Base-by-base conservation (phyloP, 1,284 basidiomycete genomes). In the Tilletia indica region DNA sequence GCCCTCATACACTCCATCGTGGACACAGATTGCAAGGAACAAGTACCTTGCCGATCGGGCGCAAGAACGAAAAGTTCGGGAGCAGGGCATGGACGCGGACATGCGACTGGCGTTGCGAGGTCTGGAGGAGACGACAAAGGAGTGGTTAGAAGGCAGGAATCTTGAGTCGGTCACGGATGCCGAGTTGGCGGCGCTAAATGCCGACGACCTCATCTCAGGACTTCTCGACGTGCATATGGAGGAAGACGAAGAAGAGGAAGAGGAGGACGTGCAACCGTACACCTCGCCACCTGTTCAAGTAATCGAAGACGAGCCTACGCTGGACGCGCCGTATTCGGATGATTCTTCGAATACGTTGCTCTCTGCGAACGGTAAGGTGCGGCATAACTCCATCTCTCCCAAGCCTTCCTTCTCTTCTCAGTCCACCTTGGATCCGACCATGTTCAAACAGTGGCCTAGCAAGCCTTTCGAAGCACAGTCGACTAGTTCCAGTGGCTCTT, bases 81-180 rank as follows among this genome's bases (percentile, higher is more conserved):
- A 64, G 36, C 61, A 64, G 36, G 61, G 61, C 36, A 64, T 64
- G 61, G 61, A 64, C 21, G 61, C 61, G 4, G 61, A 64, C 16
- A 39, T 64, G 14, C 61, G 61, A 39, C 61, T 64, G 4, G 61
- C 61, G 5, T 38, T 64, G 12, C 4, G 61, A 14, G 61, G 61
- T 38, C 19, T 64, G 34, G 36, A 64, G 38, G 61, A 64, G 36
- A 34, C 61, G 19, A 39, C 61, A 19, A 36, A 14, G 31, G 39
- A 64, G 61, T 64, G 61, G 61, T 34, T 38, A 3, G 61, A 64
- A 19, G 36, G 61, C 34, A 36, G 61, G n/a, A 34, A 64, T 39
- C 16, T 64, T 14, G 34, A 64, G 4, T 34, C 12, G 61, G 34
- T 64, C 36, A 64, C 61, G 16, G 61, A 64, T 34, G 61, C 31